These are phyloP conservation scores for Pseudogymnoascus sp. DNA, from an alignment of 2,329 filamentous ascomycete genomes.

Conservation along the genomic window DNA sequence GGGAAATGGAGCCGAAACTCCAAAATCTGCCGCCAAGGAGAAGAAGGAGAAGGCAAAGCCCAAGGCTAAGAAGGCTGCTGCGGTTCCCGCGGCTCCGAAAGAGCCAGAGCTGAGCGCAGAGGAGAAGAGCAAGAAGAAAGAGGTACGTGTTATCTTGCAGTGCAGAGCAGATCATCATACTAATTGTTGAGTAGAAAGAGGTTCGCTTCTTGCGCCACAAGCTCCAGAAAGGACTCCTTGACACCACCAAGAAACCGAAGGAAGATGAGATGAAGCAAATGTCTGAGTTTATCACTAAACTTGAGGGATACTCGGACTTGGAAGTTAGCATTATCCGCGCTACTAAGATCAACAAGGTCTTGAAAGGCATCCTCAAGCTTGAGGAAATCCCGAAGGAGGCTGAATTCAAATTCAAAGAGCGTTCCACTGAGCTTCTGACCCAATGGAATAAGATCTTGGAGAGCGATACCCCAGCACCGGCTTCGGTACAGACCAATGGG, in stretches of 20 bases:
- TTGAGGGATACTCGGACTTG: constrained; percentile 34
- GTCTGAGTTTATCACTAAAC: constrained; percentile 69
- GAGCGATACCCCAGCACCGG: constrained; percentile 40
- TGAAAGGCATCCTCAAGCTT: constrained; percentile 89
- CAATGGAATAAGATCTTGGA: constrained; percentile 84
- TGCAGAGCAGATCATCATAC: constrained; percentile 12
- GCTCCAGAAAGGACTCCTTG: constrained; percentile 87
- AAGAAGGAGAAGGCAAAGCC: constrained; percentile 27
- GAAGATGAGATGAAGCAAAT: constrained; percentile 74
- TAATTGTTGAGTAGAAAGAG: constrained; percentile 48
- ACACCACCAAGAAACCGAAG: constrained; percentile 74
- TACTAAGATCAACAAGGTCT: constrained; percentile 98
- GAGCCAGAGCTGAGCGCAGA: constrained; percentile 51
- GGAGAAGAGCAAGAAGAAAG: constrained; percentile 50
- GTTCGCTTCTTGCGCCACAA: constrained; percentile 93
- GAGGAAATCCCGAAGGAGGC: constrained; percentile 75
- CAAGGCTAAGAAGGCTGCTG: constrained; percentile 48
- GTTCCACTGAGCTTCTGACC: constrained; percentile 69
- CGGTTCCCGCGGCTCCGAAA: constrained; percentile 39
- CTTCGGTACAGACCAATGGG: constrained; percentile 24
- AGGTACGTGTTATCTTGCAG: constrained; percentile 34
- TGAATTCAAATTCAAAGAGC: constrained; percentile 79
- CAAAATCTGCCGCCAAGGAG: constrained; percentile 31
- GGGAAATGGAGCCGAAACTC: constrained; percentile 40
- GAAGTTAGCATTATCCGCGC: constrained; percentile 80